Percentiles rank a stretch among this genome's conserved stretches.
Evolutionary conservation across 495 filamentous ascomycete genomes (phyloP).

Genomic region (Aspergillus conjunctus): DNA sequence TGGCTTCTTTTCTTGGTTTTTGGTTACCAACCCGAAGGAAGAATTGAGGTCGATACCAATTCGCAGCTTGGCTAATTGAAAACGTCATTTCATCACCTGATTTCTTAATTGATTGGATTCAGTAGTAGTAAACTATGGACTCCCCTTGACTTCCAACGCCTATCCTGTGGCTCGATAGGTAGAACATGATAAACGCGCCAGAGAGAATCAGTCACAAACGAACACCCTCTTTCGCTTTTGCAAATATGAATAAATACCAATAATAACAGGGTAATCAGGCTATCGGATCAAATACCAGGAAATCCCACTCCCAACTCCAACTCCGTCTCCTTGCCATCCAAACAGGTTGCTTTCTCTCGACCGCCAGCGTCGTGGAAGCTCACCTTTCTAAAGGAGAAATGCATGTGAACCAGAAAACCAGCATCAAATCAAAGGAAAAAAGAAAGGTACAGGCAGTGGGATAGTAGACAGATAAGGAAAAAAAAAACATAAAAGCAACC

Average conservation of each 20-base stretch:
- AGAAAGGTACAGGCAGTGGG: neutral
- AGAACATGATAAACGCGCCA: neutral
- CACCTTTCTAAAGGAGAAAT: neutral
- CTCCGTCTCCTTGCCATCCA: neutral
- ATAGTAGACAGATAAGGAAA: neutral
- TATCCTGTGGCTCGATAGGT: neutral
- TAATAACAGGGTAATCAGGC: neutral
- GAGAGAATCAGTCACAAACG: neutral
- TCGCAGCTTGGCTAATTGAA: neutral
- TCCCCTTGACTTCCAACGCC: too few species aligned
- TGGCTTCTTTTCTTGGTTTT: neutral
- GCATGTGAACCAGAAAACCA: neutral
- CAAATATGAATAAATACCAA: slow-evolving; percentile 1
- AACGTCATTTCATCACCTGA: neutral
- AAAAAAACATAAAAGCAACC: neutral
- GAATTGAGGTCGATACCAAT: too few species aligned
- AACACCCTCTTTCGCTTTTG: neutral
- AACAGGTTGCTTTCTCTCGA: neutral
- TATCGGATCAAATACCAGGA: too few species aligned
- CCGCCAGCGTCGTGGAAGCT: neutral
- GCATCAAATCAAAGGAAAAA: neutral
- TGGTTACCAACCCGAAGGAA: too few species aligned
- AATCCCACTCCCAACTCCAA: neutral
- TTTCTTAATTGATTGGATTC: neutral
- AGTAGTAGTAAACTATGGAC: neutral